These are phyloP conservation scores for Penicillium odoratum DNA, from an alignment of 495 filamentous ascomycete species.

Conservation along the genomic window DNA sequence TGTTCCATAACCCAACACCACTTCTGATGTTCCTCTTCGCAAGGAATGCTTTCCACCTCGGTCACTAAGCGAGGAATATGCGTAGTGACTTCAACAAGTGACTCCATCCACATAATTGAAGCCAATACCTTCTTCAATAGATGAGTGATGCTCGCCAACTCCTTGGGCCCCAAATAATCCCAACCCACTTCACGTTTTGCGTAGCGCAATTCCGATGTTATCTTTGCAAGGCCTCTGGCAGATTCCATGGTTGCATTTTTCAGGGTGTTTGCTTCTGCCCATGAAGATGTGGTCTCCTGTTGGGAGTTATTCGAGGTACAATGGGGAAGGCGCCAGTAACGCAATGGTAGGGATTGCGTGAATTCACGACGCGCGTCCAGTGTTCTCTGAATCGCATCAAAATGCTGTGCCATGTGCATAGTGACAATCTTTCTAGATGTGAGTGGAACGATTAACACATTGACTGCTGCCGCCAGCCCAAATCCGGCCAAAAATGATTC, in stretches of 20 bases:
- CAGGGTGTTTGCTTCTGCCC: not conserved
- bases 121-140: not conserved
- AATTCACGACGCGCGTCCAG: slow-evolving; percentile 4
- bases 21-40: not conserved
- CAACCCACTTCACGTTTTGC: not conserved
- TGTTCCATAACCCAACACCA: not conserved
- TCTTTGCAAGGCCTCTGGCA: not conserved
- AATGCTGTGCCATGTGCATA: slow-evolving; percentile 1
- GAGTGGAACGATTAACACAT: slow-evolving; percentile 10
- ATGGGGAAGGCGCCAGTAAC: not conserved
- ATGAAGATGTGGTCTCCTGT: not conserved
- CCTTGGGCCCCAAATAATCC: not conserved
- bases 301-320: not conserved
- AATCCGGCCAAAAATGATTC: slow-evolving; percentile 8
- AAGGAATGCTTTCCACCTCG: not conserved
- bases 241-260: not conserved
- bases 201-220: not conserved
- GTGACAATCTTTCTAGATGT: slow-evolving; percentile 8
- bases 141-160: not conserved
- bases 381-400: slow-evolving; percentile 1
- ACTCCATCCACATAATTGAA: not conserved
- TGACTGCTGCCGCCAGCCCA: slow-evolving; percentile 8
- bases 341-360: not conserved
- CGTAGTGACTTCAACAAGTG: not conserved
- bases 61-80: not conserved